These are phyloP conservation scores for Pholiota conissans DNA, from an alignment of 768 basidiomycete genomes.

Conservation along the genomic window DNA sequence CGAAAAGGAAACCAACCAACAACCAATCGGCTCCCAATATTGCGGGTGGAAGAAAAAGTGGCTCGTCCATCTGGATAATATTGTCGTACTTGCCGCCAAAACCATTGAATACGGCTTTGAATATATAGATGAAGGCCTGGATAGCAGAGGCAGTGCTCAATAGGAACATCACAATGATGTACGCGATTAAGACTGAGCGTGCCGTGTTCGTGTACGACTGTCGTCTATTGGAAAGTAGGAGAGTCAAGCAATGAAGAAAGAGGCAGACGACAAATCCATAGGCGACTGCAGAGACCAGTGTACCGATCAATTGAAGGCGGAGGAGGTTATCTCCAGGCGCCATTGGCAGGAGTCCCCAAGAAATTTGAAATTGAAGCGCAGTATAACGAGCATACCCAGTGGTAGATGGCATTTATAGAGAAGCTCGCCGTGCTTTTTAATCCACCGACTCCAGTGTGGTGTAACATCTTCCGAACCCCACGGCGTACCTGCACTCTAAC, in stretches of 20 bases:
- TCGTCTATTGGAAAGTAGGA: neutral
- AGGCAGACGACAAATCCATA: neutral
- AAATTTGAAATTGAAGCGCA: no score
- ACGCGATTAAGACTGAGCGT: neutral
- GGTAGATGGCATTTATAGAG: no score
- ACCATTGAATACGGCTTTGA: neutral
- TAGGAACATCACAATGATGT: neutral
- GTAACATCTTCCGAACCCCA: no score
- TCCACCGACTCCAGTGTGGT: no score
- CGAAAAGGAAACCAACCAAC: no score
- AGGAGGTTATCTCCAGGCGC: neutral
- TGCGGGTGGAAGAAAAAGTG: neutral
- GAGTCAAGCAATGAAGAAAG: neutral
- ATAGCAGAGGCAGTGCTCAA: neutral
- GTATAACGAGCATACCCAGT: no score
- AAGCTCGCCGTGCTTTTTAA: no score
- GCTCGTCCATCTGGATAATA: neutral
- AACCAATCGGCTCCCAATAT: constrained; percentile 2
- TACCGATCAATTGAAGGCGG: neutral
- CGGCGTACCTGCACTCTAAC: no score
- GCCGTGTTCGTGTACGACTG: neutral
- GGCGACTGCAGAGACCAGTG: neutral
- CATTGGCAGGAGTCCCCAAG: no score
- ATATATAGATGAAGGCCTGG: neutral
- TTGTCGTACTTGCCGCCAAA: neutral